Evolutionary conservation across 2,329 filamentous ascomycete species (phyloP).

Genomic region (Cladophialophora chaetospira): DNA sequence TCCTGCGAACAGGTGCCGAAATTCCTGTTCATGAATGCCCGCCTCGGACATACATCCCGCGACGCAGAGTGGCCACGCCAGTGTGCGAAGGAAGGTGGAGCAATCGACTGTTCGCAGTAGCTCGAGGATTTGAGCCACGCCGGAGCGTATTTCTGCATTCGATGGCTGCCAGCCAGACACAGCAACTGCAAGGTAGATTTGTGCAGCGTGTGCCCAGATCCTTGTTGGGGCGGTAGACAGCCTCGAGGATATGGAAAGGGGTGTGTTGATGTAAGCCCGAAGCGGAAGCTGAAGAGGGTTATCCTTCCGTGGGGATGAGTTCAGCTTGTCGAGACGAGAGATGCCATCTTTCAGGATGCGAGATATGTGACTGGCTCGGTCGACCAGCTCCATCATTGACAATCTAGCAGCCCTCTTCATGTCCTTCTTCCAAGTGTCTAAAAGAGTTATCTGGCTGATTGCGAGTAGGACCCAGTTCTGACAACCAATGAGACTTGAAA

Average conservation of each 20-base stretch:
- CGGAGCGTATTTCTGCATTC: constrained; percentile 2
- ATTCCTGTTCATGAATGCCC: background rate
- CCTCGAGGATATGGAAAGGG: background rate
- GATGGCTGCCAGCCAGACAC: constrained; percentile 12
- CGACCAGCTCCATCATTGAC: constrained; percentile 24
- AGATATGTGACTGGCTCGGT: background rate
- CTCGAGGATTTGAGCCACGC: constrained; percentile 5
- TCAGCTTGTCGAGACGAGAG: background rate
- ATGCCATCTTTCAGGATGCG: constrained; percentile 1
- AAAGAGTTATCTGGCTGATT: constrained; percentile 56
- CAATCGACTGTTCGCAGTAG: constrained; percentile 4
- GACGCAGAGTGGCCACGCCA: constrained; percentile 40
- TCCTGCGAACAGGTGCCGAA: constrained; percentile 1
- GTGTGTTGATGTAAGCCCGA: background rate
- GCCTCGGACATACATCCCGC: constrained; percentile 33
- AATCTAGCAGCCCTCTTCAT: constrained; percentile 31
- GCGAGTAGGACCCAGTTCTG: constrained; percentile 60
- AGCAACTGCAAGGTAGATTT: constrained; percentile 2
- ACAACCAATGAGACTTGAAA: constrained; percentile 58
- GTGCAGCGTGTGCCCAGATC: constrained; percentile 14
- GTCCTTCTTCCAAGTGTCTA: constrained; percentile 60
- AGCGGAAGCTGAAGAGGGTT: background rate
- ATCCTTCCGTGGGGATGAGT: background rate
- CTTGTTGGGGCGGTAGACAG: background rate
- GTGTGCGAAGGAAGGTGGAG: constrained; percentile 34